Conservation (phyloP, 2,329 filamentous ascomycete genomes). For the Delphinella strobiligena region DNA sequence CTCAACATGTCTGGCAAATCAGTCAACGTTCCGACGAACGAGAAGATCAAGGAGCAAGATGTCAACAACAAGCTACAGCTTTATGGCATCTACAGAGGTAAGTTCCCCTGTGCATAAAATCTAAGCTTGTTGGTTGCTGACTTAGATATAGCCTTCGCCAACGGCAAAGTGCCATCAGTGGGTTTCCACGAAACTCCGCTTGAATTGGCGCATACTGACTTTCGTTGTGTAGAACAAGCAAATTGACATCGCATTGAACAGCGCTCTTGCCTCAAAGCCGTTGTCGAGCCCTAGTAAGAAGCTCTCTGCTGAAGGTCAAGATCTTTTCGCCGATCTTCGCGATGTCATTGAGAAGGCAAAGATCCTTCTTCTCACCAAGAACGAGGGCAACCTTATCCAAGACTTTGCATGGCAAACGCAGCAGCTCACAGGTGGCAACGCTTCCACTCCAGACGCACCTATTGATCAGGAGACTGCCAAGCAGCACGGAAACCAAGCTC, state of each 20-base stretch:
- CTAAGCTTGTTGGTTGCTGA: constrained; percentile 7
- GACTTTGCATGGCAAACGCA: constrained; percentile 95
- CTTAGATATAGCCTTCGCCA: constrained; percentile 56
- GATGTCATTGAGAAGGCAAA: constrained; percentile 78
- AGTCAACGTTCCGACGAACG: constrained; percentile 64
- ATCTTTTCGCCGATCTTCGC: constrained; percentile 64
- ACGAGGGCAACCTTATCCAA: constrained; percentile 84
- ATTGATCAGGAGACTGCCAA: constrained; percentile 64
- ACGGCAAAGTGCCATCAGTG: constrained; percentile 84
- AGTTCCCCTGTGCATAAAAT: constrained; percentile 12
- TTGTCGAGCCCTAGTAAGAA: constrained; percentile 59
- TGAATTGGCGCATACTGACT: constrained; percentile 8
- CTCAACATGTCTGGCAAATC: constrained; percentile 9
- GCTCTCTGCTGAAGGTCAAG: constrained; percentile 71
- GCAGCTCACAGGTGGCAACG: constrained; percentile 53
- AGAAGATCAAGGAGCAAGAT: constrained; percentile 66
- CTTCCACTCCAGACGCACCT: constrained; percentile 52
- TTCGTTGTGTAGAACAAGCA: constrained; percentile 60
- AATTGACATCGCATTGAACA: constrained; percentile 90
- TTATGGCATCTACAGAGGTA: constrained; percentile 72
- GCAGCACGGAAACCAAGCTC: constrained; percentile 71
- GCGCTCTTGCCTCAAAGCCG: constrained; percentile 60
- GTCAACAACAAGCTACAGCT: constrained; percentile 91
- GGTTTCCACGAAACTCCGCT: constrained; percentile 23
- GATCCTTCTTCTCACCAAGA: constrained; percentile 78